Evolutionary conservation across 2,329 filamentous ascomycete species (phyloP).

Genomic region (Fusarium nurragi): DNA sequence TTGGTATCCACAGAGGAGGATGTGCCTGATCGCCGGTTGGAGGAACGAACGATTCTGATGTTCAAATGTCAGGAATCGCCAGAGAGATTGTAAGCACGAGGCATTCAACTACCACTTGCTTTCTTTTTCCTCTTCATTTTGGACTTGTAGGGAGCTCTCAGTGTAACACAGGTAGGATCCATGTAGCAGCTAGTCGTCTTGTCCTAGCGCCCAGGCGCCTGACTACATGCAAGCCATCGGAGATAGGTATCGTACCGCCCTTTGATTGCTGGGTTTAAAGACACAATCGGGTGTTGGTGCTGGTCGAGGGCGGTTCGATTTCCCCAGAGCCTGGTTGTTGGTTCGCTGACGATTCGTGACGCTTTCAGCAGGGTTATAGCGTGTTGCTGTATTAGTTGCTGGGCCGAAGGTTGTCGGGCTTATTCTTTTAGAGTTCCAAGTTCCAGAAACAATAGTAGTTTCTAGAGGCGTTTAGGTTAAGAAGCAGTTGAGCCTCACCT

Average conservation of each 20-base stretch:
- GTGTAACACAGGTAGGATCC: neutral
- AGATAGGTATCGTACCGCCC: constrained; percentile 7
- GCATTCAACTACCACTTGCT: neutral
- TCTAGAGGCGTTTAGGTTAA: neutral
- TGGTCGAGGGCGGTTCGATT: neutral
- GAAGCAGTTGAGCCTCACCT: constrained; percentile 18
- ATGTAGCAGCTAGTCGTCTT: neutral
- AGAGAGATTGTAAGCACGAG: constrained; percentile 10
- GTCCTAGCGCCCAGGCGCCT: constrained; percentile 17
- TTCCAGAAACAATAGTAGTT: constrained; percentile 14
- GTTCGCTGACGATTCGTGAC: constrained; percentile 4
- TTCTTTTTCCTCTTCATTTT: constrained; percentile 8
- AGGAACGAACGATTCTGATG: constrained; percentile 7
- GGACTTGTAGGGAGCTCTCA: neutral
- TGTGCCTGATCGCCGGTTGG: constrained; percentile 2
- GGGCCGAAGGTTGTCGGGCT: neutral
- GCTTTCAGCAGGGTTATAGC: neutral
- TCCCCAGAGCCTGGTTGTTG: constrained; percentile 16
- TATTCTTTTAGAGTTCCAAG: no score
- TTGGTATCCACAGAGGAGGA: constrained; percentile 20
- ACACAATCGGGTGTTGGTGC: constrained; percentile 3
- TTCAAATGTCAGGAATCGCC: neutral
- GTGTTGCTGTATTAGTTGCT: neutral
- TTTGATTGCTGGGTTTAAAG: constrained; percentile 6
- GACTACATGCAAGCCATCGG: constrained; percentile 21